Evolutionary conservation across 108 stramenopile species (phyloP), one percentile per base, ranked within the genome.

Genomic region (Nannochloropsis granulata): DNA sequence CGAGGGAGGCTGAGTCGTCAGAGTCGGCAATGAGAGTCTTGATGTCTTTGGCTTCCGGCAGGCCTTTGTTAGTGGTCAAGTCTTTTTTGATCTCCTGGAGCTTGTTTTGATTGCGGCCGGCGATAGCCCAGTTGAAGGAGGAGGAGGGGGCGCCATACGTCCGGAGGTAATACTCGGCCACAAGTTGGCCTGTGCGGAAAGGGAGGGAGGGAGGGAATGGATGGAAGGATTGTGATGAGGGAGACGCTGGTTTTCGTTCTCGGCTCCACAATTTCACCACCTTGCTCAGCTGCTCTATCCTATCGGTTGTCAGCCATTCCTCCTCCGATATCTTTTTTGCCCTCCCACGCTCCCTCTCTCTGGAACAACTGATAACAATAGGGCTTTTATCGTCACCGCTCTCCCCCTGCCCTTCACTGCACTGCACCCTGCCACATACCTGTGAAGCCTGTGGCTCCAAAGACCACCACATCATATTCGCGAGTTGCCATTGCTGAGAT

Each of bases 1-100:
- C 90, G 23, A 96, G 44, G n/a, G 94, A 89, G 23, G 82, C 80
- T 9, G 86, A 83, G 82, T 95, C 90, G 44, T 85, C 84, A 44
- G 56, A 43, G 24, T 90, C 90, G 14, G 89, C 90, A 23, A 82
- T 42, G 24, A 88, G 80, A 8, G 86, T 82, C 78, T 82, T 79
- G 13, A 86, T 44, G 19, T 78, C 80, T 24, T 82, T 44, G 24
- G 82, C 82, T 10, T 26, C 23, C 23, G 24, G 44, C 81, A 45
- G n/a, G 24, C 19, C 44, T 19, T 21, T n/a, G 25, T 19, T 14
- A 19, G 44, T 13, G 19, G 8, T 9, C 85, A 85, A 78, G 8
- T 44, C 43, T 13, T n/a, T 16, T 14, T 16, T 42, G 21, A 85
- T n/a, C 23, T n/a, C 14, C 13, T n/a, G 24, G 19, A 24, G 9